These are phyloP conservation scores for Phyllosticta ampelicida DNA, from an alignment of 2,329 filamentous ascomycete genomes.

Conservation along the genomic window DNA sequence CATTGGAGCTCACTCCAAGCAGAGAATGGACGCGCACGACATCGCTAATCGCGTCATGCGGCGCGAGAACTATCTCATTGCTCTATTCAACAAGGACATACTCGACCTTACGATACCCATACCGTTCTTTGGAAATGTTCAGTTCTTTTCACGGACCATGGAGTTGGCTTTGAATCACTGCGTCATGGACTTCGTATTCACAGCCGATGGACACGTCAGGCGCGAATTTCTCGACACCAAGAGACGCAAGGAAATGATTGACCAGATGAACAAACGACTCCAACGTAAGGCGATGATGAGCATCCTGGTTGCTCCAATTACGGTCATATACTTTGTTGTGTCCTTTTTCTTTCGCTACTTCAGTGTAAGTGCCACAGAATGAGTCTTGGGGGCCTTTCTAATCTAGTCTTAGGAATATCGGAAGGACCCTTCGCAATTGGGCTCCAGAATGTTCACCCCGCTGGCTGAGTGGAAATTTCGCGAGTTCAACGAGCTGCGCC, in stretches of 20 bases:
- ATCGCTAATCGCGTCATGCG: slow-evolving; percentile 97
- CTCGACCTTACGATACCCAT: slow-evolving; percentile 77
- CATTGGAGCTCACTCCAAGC: slow-evolving; percentile 77
- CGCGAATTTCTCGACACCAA: slow-evolving; percentile 77
- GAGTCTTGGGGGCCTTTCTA: not conserved
- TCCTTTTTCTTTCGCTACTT: slow-evolving; percentile 94
- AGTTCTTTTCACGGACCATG: slow-evolving; percentile 79
- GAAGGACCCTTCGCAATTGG: slow-evolving; percentile 78
- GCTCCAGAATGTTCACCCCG: slow-evolving; percentile 83
- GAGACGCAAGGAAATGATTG: slow-evolving; percentile 66
- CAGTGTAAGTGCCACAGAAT: slow-evolving; percentile 47
- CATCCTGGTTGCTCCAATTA: slow-evolving; percentile 74
- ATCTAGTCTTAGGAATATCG: slow-evolving; percentile 63
- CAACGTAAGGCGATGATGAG: slow-evolving; percentile 77
- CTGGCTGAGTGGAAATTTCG: slow-evolving; percentile 97
- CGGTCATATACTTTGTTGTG: slow-evolving; percentile 75
- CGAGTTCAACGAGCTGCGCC: slow-evolving; percentile 92
- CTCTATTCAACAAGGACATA: slow-evolving; percentile 93
- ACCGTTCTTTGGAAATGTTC: slow-evolving; percentile 67
- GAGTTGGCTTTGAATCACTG: slow-evolving; percentile 88
- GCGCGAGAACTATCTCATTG: slow-evolving; percentile 92
- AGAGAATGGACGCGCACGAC: slow-evolving; percentile 89
- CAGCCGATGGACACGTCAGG: slow-evolving; percentile 69
- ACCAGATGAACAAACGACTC: slow-evolving; percentile 66
- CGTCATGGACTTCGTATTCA: slow-evolving; percentile 89